phyloP scores from a whole-genome alignment of 352 stramenopile genomes.

The Phytophthora foliorum region DNA sequence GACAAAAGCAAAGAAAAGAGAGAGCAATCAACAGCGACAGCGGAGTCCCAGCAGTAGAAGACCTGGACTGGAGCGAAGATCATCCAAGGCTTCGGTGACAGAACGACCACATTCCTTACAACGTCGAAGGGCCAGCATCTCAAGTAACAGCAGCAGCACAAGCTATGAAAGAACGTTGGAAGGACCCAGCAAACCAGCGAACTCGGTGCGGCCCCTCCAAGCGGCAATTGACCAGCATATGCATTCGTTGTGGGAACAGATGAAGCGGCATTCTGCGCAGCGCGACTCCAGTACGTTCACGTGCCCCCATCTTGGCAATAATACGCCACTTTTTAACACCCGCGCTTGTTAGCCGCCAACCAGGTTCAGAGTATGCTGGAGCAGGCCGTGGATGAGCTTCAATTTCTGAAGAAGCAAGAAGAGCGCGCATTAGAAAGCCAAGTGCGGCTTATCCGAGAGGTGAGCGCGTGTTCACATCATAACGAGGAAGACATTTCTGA shows the following conservation, averaged over 20 bases:
- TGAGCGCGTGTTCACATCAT: conserved; percentile 15
- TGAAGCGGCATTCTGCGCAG: conserved; percentile 52
- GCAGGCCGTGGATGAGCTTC: conserved; percentile 65
- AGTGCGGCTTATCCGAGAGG: conserved; percentile 60
- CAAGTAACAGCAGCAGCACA: conserved; percentile 20
- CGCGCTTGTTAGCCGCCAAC: conserved; percentile 36
- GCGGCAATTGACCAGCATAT: conserved; percentile 63
- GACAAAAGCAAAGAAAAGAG: conserved; percentile 9
- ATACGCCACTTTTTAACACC: neutral
- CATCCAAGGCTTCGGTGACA: neutral
- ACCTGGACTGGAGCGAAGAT: neutral
- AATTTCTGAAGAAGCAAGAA: conserved; percentile 63
- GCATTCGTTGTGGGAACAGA: conserved; percentile 55
- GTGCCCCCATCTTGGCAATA: too few species aligned
- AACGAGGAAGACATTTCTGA: neutral
- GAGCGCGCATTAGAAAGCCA: conserved; percentile 56
- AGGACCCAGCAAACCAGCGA: neutral
- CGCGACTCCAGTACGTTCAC: conserved; percentile 52
- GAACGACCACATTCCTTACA: neutral
- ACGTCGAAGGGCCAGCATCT: neutral
- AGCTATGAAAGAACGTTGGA: neutral
- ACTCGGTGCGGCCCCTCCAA: conserved; percentile 19
- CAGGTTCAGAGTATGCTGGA: conserved; percentile 58
- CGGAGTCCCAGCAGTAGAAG: conserved; percentile 1
- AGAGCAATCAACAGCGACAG: conserved; percentile 18